Evolutionary conservation across 2,329 filamentous ascomycete genomes (phyloP), one percentile per base, ranked within the genome.

Genomic region (Orbilia oligospora): DNA sequence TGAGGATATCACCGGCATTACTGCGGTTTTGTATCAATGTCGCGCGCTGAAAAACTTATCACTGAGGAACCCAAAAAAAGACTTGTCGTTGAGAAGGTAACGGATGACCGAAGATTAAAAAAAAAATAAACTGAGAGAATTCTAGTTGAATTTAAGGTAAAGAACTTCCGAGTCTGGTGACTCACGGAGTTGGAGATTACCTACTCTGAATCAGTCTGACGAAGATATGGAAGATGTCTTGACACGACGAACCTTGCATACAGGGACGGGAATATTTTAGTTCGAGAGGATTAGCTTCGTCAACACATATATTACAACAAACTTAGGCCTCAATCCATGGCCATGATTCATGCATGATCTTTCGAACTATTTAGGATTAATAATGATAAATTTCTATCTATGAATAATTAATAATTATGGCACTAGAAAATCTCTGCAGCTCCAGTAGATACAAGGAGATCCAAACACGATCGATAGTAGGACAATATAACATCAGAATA

Each of bases 1-100:
- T 80, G 94, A 90, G 80, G 90, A 92, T 81, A 99, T 93, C 81
- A 97, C 91, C 81, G 96, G 95, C 96, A 99, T 99, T 22, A 27
- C 8, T 61, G 10, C n/a, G 30, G 53, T 49, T 22, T 36, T 22
- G 51, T 41, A 16, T n/a, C 18, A 9, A 61, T 33, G 14, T 44
- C 18, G 65, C 33, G 55, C 36, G 33, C 36, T 61, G 20, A 20
- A 56, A 22, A 38, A 24, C 46, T 20, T 30, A 1, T 46, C n/a
- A 58, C 27, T 53, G 18, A 30, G 44, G 36, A 22, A 12, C 1
- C 12, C 12, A 64, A 6, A 24, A 46, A 20, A 49, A 46, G 61
- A 30, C 4, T 38, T 66, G 38, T 56, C 48, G 58, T 36, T 33
- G 18, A 46, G 22, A 38, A 38, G 27, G 6, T 30, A n/a, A 63